phyloP scores from a whole-genome alignment of 257 asterid species.

The Ehretia macrophylla region DNA sequence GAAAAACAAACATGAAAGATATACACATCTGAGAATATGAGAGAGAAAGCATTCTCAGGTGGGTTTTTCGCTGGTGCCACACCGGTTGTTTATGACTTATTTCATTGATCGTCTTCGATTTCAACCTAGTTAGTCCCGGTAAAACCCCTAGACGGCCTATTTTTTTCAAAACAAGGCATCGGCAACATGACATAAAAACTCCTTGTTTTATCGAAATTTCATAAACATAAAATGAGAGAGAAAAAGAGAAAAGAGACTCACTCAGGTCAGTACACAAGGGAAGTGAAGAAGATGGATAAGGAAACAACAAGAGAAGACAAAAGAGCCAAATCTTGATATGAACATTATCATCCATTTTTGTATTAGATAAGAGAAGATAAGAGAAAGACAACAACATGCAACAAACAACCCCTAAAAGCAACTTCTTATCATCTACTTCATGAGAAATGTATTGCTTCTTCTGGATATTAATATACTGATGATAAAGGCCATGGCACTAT shows the following conservation, averaged over 20 bases:
- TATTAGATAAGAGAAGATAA: slow-evolving; percentile 10
- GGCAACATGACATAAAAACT: no score
- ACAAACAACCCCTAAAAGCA: slow-evolving; percentile 7
- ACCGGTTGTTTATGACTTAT: no score
- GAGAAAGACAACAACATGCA: slow-evolving; percentile 13
- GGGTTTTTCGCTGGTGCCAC: no score
- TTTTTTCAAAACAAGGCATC: no score
- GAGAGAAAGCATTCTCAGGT: no score
- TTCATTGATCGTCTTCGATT: no score
- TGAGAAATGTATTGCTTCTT: slow-evolving; percentile 10
- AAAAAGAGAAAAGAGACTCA: slow-evolving; percentile 33
- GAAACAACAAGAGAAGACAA: slow-evolving; percentile 41
- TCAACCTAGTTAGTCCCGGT: no score
- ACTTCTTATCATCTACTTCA: slow-evolving; percentile 21
- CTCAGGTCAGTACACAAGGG: slow-evolving; percentile 75
- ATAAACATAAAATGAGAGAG: neutral
- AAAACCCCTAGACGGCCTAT: no score
- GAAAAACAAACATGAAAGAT: neutral
- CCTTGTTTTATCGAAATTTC: no score
- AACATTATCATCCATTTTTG: slow-evolving; percentile 29
- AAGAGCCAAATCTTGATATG: slow-evolving; percentile 20
- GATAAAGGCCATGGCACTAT: slow-evolving; percentile 4
- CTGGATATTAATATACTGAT: slow-evolving; percentile 3
- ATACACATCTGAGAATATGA: neutral
- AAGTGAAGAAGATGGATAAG: slow-evolving; percentile 48